Base-by-base conservation (phyloP, 2,329 filamentous ascomycete species). In the Helicocarpus griseus region DNA sequence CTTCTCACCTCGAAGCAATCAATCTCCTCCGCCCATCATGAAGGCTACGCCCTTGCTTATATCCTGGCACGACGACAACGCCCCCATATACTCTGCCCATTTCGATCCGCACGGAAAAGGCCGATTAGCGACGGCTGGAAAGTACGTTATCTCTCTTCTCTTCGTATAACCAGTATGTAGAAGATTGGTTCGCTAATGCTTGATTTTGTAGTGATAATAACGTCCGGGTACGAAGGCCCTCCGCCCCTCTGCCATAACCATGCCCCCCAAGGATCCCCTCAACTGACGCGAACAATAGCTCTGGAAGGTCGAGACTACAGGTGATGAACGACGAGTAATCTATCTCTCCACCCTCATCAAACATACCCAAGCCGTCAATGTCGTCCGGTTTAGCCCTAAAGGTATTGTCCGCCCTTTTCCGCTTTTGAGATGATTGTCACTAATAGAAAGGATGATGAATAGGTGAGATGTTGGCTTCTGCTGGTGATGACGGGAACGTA, bases 61-160 rank as follows among this genome's bases (percentile, higher is more conserved):
- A 73, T 89, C 94, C 77, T 98, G 93, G 93, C 94, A 98, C 73
- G 88, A 96, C 70, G 88, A 95, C 66, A 95, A 94, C 73, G 83
- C 88, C 62, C 93, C 93, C 53, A 90, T 98, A 68, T 98, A 97
- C 74, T 96, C 91, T 40, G 89, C 89, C 61, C 91, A 97, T 70
- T 98, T 97, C 68, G 91, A 98, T 68, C 88, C 88, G 45, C 80
- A 88, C 65, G 89, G 89, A 57, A 96, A 93, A 69, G 89, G 89
- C 50, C 83, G 93, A 63, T 75, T 98, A 57, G 93, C 93, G 53
- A 98, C 93, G 8, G 91, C 86, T 56, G 93, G 91, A 63, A 93
- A 93, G 71, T 73, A 67, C 50, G 71, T 68, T 46, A 26, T 22
- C 31, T 21, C 39, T 21, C 11, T 38, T 41, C 31, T 41, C 26